A percentile compares a stretch with the other conserved stretches of the same genome.
These are phyloP conservation scores for Taphrina confusa DNA, from an alignment of 1,139 yeast species.

Conservation along the genomic window DNA sequence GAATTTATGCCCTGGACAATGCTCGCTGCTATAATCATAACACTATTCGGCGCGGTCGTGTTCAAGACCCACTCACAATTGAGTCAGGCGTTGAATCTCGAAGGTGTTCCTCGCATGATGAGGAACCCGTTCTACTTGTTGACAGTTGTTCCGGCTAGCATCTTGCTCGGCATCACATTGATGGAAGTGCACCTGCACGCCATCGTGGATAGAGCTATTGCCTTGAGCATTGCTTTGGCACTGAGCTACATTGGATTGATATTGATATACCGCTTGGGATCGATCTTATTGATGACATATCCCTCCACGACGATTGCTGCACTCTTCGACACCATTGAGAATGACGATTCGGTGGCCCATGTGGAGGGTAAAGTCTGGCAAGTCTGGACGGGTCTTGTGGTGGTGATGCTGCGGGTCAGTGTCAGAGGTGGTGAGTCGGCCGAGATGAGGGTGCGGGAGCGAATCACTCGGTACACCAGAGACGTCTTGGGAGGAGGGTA, in stretches of 20 bases:
- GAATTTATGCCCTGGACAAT: conserved; percentile 26
- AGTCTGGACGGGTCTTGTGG: conserved; percentile 25
- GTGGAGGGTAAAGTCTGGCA: conserved; percentile 33
- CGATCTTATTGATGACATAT: conserved; percentile 33
- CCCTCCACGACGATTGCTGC: conserved; percentile 19
- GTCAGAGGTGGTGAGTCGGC: conserved; percentile 33
- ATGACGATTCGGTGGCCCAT: conserved; percentile 15
- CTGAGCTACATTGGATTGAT: conserved; percentile 18
- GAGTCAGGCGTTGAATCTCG: conserved; percentile 13
- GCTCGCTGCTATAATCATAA: conserved; percentile 7
- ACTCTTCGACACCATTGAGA: conserved; percentile 8
- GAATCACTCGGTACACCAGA: conserved; percentile 24
- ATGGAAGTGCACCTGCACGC: conserved; percentile 12
- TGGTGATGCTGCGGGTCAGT: conserved; percentile 17
- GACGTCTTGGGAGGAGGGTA: conserved; percentile 34
- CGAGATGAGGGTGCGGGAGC: conserved; percentile 25
- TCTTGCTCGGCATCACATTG: conserved; percentile 1
- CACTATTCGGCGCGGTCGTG: conserved; percentile 15
- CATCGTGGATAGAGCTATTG: conserved; percentile 6
- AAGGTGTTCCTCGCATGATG: conserved; percentile 8
- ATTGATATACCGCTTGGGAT: conserved; percentile 22
- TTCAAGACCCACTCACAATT: conserved; percentile 18
- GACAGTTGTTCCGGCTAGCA: conserved; percentile 20
- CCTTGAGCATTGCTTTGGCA: conserved; percentile 8
- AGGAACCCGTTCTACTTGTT: conserved; percentile 24